A percentile compares a stretch with the other conserved stretches of the same genome.
Conservation (phyloP, 768 basidiomycete genomes). For the Piloderma croceum region DNA sequence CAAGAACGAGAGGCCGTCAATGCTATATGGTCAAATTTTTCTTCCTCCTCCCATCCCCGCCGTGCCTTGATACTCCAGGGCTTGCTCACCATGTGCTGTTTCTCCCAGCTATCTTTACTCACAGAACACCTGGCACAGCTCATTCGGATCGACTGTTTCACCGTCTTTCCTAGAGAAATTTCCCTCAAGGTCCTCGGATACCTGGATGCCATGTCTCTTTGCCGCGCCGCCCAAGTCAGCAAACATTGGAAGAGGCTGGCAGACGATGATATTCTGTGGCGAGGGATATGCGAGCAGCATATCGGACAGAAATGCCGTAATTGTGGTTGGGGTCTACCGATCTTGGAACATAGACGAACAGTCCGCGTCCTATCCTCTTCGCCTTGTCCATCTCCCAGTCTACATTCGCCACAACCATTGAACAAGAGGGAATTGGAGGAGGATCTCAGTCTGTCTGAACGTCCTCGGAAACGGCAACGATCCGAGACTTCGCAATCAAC, state of each 20-base stretch:
- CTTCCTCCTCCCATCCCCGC: slow-evolving; percentile 84
- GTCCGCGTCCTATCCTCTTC: slow-evolving; percentile 37
- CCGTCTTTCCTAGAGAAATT: slow-evolving; percentile 85
- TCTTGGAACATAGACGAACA: slow-evolving; percentile 70
- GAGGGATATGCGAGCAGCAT: slow-evolving; percentile 95
- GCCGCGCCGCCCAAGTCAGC: slow-evolving; percentile 88
- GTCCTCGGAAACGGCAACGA: slow-evolving; percentile 50
- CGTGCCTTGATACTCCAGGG: slow-evolving; percentile 94
- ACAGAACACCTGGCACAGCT: slow-evolving; percentile 87
- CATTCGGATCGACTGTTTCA: slow-evolving; percentile 94
- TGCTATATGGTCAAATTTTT: slow-evolving; percentile 94
- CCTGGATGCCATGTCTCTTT: slow-evolving; percentile 89
- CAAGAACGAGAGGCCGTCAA: slow-evolving; percentile 85
- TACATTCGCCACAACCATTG: slow-evolving; percentile 15
- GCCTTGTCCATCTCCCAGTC: slow-evolving; percentile 29
- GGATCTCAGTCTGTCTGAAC: slow-evolving; percentile 18
- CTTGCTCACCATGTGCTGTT: slow-evolving; percentile 98
- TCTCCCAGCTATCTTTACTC: slow-evolving; percentile 94
- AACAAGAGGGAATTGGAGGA: slow-evolving; percentile 38
- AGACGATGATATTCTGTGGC: slow-evolving; percentile 94
- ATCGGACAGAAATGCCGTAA: slow-evolving; percentile 95
- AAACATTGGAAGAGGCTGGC: slow-evolving; percentile 82
- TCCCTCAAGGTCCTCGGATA: slow-evolving; percentile 79
- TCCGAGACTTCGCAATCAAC: slow-evolving; percentile 20
- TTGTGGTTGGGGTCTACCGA: slow-evolving; percentile 95